Evolutionary conservation across 768 basidiomycete species (phyloP).

Genomic region (Pholiota conissans): DNA sequence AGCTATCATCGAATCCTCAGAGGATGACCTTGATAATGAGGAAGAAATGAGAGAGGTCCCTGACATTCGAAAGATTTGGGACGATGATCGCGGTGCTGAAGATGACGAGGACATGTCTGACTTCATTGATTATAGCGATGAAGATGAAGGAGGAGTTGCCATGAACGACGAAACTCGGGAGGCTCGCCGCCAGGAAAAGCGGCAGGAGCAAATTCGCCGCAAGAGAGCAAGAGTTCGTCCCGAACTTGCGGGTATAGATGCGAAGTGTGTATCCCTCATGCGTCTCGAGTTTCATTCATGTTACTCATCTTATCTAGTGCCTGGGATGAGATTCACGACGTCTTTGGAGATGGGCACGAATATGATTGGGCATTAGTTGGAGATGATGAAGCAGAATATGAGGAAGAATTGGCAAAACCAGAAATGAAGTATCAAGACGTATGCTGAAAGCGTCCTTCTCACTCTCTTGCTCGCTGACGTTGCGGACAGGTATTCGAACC

Average conservation of each 20-base stretch:
- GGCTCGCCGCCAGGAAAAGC: conserved; percentile 67
- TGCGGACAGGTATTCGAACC: conserved; percentile 89
- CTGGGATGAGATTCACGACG: conserved; percentile 94
- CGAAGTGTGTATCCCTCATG: conserved; percentile 56
- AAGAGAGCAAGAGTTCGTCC: conserved; percentile 65
- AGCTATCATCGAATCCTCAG: conserved; percentile 66
- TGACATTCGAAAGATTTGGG: conserved; percentile 78
- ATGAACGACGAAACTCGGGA: conserved; percentile 79
- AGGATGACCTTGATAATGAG: conserved; percentile 70
- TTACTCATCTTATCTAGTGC: conserved; percentile 50
- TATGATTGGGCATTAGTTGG: conserved; percentile 93
- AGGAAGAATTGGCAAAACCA: conserved; percentile 52
- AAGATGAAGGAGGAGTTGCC: conserved; percentile 67
- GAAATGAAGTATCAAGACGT: conserved; percentile 90
- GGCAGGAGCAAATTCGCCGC: conserved; percentile 66
- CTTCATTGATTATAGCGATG: conserved; percentile 82
- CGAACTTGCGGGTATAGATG: conserved; percentile 78
- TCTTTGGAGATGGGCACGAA: conserved; percentile 95
- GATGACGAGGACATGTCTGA: conserved; percentile 80
- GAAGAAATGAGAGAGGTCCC: conserved; percentile 57
- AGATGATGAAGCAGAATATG: conserved; percentile 62
- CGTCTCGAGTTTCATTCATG: conserved; percentile 3
- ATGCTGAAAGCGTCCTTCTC: conserved; percentile 12
- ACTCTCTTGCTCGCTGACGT: conserved; percentile 6
- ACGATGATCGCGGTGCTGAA: conserved; percentile 71